These are phyloP conservation scores for Rubus parviflorus DNA, from an alignment of 306 rosid genomes.

Conservation along the genomic window DNA sequence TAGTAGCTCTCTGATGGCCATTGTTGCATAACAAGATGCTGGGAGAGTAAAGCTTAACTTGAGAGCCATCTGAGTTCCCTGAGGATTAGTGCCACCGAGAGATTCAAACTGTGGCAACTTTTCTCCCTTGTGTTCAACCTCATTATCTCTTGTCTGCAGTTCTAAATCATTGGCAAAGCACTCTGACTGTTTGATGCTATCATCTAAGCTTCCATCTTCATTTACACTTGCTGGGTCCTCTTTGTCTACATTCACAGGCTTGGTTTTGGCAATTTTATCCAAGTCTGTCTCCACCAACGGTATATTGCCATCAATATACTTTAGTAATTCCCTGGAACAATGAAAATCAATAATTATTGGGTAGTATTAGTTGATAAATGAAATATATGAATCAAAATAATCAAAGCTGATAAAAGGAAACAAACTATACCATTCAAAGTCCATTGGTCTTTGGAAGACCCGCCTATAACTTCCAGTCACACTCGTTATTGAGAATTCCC, in stretches of 20 bases:
- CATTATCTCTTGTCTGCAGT: constrained; percentile 32
- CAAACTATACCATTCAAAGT: constrained; percentile 69
- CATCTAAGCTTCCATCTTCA: constrained; percentile 32
- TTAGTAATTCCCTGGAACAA: constrained; percentile 71
- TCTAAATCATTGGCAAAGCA: constrained; percentile 32
- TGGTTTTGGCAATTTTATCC: constrained; percentile 55
- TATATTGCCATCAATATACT: constrained; percentile 55
- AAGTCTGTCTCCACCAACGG: constrained; percentile 84
- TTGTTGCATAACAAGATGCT: constrained; percentile 89
- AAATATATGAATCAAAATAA: neutral
- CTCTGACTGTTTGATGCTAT: constrained; percentile 37
- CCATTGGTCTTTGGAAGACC: constrained; percentile 75
- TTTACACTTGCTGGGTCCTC: constrained; percentile 33
- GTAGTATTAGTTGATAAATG: neutral
- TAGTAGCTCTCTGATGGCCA: constrained; percentile 95
- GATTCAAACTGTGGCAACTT: constrained; percentile 36
- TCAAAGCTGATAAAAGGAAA: neutral
- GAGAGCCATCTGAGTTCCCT: constrained; percentile 70
- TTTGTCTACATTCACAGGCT: constrained; percentile 24
- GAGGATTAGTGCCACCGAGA: constrained; percentile 34
- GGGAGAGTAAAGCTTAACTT: constrained; percentile 87
- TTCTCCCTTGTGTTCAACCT: constrained; percentile 32
- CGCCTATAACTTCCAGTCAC: constrained; percentile 89
- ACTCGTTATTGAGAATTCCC: constrained; percentile 90
- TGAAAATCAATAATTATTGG: constrained; percentile 8